phyloP scores from a whole-genome alignment of 768 basidiomycete genomes.

The Suillus plorans region DNA sequence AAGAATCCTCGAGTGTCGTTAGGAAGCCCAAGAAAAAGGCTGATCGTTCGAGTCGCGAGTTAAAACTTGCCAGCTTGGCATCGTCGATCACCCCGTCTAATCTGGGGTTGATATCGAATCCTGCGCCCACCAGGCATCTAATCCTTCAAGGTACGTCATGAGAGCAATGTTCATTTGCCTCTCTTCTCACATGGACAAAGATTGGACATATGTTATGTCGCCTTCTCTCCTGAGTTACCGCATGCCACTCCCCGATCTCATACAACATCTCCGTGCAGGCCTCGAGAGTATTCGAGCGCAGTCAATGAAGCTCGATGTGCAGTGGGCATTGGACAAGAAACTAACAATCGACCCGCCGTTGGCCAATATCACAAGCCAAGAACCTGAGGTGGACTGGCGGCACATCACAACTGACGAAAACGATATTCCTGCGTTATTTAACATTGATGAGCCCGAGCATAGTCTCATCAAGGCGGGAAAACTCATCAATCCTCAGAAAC shows the following conservation, averaged over 20 bases:
- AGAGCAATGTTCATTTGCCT: background rate
- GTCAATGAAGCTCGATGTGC: background rate
- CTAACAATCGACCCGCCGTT: background rate
- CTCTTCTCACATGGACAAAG: conserved; percentile 12
- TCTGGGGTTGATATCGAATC: background rate
- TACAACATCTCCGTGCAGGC: conserved; percentile 23
- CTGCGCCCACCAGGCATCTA: conserved; percentile 1
- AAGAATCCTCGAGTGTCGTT: background rate
- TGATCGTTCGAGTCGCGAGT: background rate
- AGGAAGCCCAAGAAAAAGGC: background rate
- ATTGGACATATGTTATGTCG: conserved; percentile 28
- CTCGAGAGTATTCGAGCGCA: conserved; percentile 14
- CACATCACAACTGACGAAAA: background rate
- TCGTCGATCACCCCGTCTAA: background rate
- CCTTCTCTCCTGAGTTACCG: conserved; percentile 25
- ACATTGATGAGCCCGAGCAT: background rate
- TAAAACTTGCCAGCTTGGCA: background rate
- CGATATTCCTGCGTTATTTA: background rate
- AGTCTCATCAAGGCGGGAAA: background rate
- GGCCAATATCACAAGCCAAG: background rate
- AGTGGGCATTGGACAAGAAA: background rate
- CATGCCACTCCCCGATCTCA: conserved; percentile 21
- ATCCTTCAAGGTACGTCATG: conserved; percentile 19
- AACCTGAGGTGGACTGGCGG: background rate
- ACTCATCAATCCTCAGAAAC: background rate